Evolutionary conservation across 306 rosid species (phyloP).

Genomic region (Glycine soja): DNA sequence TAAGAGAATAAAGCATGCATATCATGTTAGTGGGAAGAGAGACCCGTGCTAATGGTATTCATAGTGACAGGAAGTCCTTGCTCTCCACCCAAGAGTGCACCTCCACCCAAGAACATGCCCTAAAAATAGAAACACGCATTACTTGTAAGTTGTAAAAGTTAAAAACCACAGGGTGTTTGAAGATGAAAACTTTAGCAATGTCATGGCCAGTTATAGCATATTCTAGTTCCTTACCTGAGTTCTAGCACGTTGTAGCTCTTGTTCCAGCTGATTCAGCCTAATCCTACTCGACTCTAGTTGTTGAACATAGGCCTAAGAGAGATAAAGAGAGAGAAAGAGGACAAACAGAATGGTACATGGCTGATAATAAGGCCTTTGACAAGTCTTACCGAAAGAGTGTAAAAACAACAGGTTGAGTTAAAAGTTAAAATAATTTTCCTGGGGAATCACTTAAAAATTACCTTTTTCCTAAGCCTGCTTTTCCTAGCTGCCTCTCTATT

Average conservation of each 20-base stretch:
- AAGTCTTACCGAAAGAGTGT: constrained; percentile 44
- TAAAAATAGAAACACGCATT: constrained; percentile 45
- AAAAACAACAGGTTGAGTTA: constrained; percentile 15
- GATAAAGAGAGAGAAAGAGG: neutral
- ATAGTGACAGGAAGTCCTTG: constrained; percentile 73
- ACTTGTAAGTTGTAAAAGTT: neutral
- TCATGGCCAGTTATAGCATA: constrained; percentile 33
- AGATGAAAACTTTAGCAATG: constrained; percentile 9
- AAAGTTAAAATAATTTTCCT: neutral
- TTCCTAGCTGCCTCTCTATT: constrained; percentile 99
- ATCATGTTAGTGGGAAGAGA: neutral
- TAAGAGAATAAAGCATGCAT: neutral
- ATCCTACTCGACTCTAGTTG: constrained; percentile 95
- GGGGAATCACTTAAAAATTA: constrained; percentile 8
- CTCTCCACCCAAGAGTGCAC: constrained; percentile 74
- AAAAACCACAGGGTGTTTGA: neutral
- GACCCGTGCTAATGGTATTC: constrained; percentile 76
- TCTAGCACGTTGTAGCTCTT: constrained; percentile 87
- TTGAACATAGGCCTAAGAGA: constrained; percentile 92
- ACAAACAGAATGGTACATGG: constrained; percentile 15
- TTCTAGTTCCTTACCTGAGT: constrained; percentile 61
- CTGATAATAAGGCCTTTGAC: constrained; percentile 8
- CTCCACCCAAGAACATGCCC: constrained; percentile 80
- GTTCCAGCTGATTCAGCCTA: constrained; percentile 92
- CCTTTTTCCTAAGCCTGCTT: constrained; percentile 99